Evolutionary conservation across 148 eudicot species (phyloP), one percentile per base, ranked within the genome.

Genomic region (Vaccinium corymbosum): DNA sequence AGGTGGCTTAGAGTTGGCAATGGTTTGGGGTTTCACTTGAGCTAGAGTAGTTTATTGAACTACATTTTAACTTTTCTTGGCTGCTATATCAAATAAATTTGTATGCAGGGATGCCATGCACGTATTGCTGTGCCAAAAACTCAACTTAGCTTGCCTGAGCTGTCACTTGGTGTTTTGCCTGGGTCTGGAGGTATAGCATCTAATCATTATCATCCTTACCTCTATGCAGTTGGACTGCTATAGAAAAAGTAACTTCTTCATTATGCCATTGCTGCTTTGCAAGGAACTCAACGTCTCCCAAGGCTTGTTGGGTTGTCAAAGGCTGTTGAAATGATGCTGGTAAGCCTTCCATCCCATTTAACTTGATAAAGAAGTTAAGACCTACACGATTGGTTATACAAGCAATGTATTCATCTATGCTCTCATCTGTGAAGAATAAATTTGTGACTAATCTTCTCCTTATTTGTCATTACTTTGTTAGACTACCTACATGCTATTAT

Each of bases 231-330:
- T 84, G 79, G 32, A 42, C 42, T 46, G 0, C 53, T 35, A 68
- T 16, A 14, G 59, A n/a, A 15, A 52, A 53, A 71, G 38, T 52
- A 81, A 84, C 49, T 68, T 5, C 32, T 70, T 53, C 8, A 68
- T 27, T 25, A 52, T 52, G 62, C 55, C 12, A 62, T 85, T 57
- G 32, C 50, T 75, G 27, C 48, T 75, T 16, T 81, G 1, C 46
- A 87, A 94, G 98, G 98, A 64, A 96, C 98, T 51, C 98, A 96
- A 64, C 95, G 96, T 77, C 98, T 96, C 85, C 98, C 98, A 32
- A 92, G 98, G 89, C 98, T 96, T 84, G 85, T 94, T 64, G 98
- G 98, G 81, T 49, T 94, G 86, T 68, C 90, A 22, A 94, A 91
- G 89, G 94, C 95, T 62, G 84, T 94, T 88, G 97, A 96, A 78